Evolutionary conservation across 257 asterid genomes (phyloP).

Genomic region (Cinchona pubescens): DNA sequence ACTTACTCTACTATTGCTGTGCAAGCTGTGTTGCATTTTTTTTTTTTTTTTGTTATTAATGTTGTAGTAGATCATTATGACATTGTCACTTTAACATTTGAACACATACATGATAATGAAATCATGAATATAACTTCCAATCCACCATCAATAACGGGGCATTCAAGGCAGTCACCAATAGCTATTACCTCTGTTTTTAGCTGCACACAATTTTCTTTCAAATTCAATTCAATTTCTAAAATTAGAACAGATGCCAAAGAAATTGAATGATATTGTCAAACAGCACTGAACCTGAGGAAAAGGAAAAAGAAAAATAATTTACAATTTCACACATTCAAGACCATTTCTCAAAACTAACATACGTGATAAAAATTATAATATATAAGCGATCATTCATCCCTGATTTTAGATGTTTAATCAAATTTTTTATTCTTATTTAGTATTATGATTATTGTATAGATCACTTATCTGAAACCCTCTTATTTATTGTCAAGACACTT

Average conservation of each 20-base stretch:
- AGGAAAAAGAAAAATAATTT: background rate
- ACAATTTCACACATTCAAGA: no score
- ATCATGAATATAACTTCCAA: background rate
- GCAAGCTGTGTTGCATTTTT: no score
- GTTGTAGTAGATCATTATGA: background rate
- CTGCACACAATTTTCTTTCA: background rate
- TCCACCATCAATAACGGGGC: slow-evolving; percentile 7
- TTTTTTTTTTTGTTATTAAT: background rate
- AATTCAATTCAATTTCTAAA: background rate
- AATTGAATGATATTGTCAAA: background rate
- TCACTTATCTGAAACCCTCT: background rate
- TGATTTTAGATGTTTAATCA: no score
- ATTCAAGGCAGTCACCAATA: slow-evolving; percentile 1
- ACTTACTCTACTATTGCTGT: no score
- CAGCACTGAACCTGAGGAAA: background rate
- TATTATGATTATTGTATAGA: no score
- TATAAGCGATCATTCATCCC: no score
- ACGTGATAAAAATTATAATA: no score
- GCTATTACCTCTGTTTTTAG: background rate
- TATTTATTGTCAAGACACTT: slow-evolving; percentile 12
- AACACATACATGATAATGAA: background rate
- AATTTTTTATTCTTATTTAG: no score
- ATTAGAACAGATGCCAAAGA: slow-evolving; percentile 5
- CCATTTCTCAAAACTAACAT: no score
- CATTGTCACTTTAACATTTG: no score